Evolutionary conservation across 345 rosid species (phyloP).

Genomic region (Arabis alpina): DNA sequence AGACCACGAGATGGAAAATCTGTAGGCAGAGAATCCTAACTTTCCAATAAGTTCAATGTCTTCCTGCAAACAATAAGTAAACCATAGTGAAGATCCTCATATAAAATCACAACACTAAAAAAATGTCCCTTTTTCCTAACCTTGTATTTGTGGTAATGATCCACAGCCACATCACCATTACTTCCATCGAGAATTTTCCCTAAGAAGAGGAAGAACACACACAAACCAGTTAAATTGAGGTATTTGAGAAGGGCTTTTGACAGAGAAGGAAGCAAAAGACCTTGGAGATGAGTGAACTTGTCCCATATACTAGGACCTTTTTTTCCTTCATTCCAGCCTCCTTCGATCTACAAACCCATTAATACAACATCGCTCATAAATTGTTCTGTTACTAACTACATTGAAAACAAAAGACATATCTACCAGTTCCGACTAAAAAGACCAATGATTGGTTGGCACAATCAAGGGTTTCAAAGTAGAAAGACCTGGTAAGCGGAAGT

Average conservation of each 20-base stretch:
- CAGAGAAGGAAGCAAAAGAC: conserved; percentile 33
- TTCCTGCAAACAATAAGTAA: conserved; percentile 59
- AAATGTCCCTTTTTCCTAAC: conserved; percentile 42
- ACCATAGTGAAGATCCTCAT: neutral
- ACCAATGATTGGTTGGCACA: too few species aligned
- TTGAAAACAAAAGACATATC: too few species aligned
- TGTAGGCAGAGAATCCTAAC: conserved; percentile 83
- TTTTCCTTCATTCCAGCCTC: conserved; percentile 75
- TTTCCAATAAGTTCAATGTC: conserved; percentile 69
- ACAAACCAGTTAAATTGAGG: conserved; percentile 2
- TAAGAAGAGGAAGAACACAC: conserved; percentile 24
- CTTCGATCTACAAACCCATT: conserved; percentile 67
- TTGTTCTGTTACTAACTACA: too few species aligned
- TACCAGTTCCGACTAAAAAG: too few species aligned
- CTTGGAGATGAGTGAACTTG: conserved; percentile 68
- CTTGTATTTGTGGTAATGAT: conserved; percentile 81
- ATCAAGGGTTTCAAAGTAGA: neutral
- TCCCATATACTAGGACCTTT: conserved; percentile 92
- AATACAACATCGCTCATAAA: too few species aligned
- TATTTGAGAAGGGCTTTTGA: neutral
- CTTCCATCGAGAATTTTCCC: conserved; percentile 76
- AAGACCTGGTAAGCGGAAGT: conserved; percentile 69
- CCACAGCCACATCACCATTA: conserved; percentile 76
- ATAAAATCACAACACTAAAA: neutral
- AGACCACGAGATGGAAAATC: conserved; percentile 92